phyloP scores from a whole-genome alignment of 345 rosid genomes.

The Brassica nigra region DNA sequence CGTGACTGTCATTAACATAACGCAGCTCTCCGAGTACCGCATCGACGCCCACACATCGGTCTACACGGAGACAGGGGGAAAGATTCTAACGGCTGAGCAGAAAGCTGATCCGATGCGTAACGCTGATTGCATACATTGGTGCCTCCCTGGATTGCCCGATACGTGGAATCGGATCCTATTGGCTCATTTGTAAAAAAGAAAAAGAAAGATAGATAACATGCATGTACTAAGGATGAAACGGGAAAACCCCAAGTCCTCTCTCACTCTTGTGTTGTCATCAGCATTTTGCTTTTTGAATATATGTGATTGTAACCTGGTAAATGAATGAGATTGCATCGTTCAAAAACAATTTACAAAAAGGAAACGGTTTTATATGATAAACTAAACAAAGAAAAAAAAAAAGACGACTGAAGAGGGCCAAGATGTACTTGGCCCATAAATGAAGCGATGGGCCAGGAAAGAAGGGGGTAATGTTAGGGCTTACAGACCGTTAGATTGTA shows the following conservation, averaged over 20 bases:
- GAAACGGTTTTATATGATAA: too few relatives aligned
- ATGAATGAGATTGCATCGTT: too few relatives aligned
- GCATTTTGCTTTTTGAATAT: neutral
- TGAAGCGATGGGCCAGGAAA: neutral
- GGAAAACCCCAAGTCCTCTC: slow-evolving; percentile 15
- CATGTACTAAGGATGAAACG: neutral
- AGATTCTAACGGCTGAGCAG: slow-evolving; percentile 60
- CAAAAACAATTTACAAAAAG: too few relatives aligned
- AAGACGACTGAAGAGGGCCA: neutral
- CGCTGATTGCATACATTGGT: slow-evolving; percentile 99
- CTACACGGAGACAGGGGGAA: slow-evolving; percentile 78
- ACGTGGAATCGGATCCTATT: slow-evolving; percentile 81
- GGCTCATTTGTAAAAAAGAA: slow-evolving; percentile 61
- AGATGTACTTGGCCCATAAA: neutral
- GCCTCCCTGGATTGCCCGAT: slow-evolving; percentile 89
- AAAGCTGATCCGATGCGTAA: slow-evolving; percentile 61
- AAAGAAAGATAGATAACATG: neutral
- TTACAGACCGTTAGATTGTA: neutral
- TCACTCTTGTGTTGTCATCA: neutral
- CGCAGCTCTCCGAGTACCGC: slow-evolving; percentile 83
- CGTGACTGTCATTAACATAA: slow-evolving; percentile 68
- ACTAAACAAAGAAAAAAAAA: too few relatives aligned
- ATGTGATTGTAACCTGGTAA: neutral
- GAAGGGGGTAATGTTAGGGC: neutral
- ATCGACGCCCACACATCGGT: slow-evolving; percentile 81